These are phyloP conservation scores for Asterophora parasitica DNA, from an alignment of 768 basidiomycete genomes.

Conservation along the genomic window DNA sequence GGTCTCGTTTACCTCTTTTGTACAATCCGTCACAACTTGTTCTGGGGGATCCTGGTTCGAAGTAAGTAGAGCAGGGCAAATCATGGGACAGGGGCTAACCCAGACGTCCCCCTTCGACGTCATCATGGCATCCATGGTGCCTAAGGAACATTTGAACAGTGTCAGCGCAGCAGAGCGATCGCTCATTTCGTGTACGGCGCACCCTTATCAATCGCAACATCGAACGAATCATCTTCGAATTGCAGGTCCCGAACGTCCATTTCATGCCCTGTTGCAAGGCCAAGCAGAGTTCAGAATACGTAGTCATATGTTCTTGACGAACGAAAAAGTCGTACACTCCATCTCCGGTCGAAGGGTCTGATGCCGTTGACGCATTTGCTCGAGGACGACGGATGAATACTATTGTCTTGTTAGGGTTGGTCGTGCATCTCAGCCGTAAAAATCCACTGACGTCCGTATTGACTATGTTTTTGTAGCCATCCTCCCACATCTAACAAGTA, in stretches of 20 bases:
- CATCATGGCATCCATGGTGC: slow-evolving; percentile 92
- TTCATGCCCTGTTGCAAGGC: slow-evolving; percentile 55
- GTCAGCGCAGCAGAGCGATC: background rate
- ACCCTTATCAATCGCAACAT: slow-evolving; percentile 84
- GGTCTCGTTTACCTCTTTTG: slow-evolving; percentile 71
- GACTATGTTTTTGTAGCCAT: slow-evolving; percentile 75
- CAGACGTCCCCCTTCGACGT: slow-evolving; percentile 78
- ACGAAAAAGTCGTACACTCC: slow-evolving; percentile 47
- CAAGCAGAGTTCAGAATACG: background rate
- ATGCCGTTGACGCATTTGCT: slow-evolving; percentile 65
- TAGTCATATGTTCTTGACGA: background rate
- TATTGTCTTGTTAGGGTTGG: slow-evolving; percentile 21
- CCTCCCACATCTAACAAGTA: slow-evolving; percentile 73
- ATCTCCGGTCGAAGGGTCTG: slow-evolving; percentile 51
- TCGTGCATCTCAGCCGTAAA: background rate
- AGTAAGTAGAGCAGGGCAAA: background rate
- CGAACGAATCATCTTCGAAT: slow-evolving; percentile 60
- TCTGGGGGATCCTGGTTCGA: slow-evolving; percentile 64
- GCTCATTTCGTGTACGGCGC: background rate
- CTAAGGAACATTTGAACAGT: slow-evolving; percentile 13
- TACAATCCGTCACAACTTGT: slow-evolving; percentile 66
- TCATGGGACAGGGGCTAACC: slow-evolving; percentile 36
- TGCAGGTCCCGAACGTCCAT: slow-evolving; percentile 75
- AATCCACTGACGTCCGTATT: slow-evolving; percentile 62
- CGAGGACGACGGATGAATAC: slow-evolving; percentile 74